These are phyloP conservation scores for Agastache rugosa DNA, from an alignment of 257 asterid genomes.

Conservation along the genomic window DNA sequence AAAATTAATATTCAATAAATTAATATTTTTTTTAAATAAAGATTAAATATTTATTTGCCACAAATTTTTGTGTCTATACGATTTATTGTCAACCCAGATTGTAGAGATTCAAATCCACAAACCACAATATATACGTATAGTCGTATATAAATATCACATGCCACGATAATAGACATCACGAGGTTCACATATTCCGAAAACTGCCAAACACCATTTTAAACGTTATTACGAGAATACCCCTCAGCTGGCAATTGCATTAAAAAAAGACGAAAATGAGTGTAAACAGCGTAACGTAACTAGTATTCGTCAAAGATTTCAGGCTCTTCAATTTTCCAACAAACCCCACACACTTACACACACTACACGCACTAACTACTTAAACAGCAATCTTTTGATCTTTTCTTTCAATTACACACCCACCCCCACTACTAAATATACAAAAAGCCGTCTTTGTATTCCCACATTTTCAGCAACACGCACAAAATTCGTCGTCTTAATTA, in stretches of 20 bases:
- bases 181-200: background rate
- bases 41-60: too few species aligned
- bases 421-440: background rate
- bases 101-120: background rate
- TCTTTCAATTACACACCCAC: background rate
- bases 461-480: constrained; percentile 10
- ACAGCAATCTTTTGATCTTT: background rate
- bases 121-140: background rate
- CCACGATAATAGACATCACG: background rate
- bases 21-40: too few species aligned
- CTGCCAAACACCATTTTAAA: background rate
- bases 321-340: constrained; percentile 18
- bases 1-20: too few species aligned
- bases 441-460: constrained; percentile 6
- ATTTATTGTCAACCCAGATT: background rate
- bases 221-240: background rate
- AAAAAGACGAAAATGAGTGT: background rate
- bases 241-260: background rate
- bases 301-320: constrained; percentile 27
- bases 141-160: background rate
- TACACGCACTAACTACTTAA: constrained; percentile 12
- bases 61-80: too few species aligned
- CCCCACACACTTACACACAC: constrained; percentile 29
- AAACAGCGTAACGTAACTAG: background rate
- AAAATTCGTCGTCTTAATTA: constrained; percentile 5